Evolutionary conservation across 345 rosid species (phyloP).

Genomic region (Brassica cretica): DNA sequence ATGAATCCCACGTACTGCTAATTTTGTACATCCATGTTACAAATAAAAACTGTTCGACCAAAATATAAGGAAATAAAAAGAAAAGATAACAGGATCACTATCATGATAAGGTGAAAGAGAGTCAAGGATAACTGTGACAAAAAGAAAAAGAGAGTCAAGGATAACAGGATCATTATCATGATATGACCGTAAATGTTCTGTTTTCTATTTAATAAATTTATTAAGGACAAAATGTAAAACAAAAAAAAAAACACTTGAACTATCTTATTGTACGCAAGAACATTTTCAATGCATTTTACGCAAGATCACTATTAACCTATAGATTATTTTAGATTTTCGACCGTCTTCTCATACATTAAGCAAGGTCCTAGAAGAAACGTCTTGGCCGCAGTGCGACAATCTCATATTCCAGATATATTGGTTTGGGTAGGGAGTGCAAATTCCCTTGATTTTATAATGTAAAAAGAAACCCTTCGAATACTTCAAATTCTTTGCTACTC

Average conservation of each 20-base stretch:
- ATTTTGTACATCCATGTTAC: conserved; percentile 11
- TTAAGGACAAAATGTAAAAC: background rate
- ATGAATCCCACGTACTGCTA: conserved; percentile 36
- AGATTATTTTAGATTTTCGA: background rate
- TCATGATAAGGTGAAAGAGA: background rate
- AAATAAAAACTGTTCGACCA: background rate
- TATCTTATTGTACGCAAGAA: background rate
- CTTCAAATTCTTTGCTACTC: background rate
- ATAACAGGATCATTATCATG: background rate
- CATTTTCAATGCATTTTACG: background rate
- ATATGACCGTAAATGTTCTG: background rate
- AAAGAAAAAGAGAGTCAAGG: no score
- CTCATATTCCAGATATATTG: background rate
- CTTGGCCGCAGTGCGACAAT: background rate
- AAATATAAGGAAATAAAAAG: background rate
- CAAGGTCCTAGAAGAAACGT: background rate
- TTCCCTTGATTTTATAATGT: background rate
- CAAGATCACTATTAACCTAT: background rate
- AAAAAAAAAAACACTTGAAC: background rate
- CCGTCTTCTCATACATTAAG: background rate
- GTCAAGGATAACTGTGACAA: background rate
- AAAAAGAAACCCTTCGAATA: background rate
- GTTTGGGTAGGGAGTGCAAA: no score
- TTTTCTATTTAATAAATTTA: background rate
- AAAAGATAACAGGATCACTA: background rate